Percentiles rank a stretch among this genome's conserved stretches.
These are phyloP conservation scores for Globisporangium solare DNA, from an alignment of 352 stramenopile genomes.

Conservation along the genomic window DNA sequence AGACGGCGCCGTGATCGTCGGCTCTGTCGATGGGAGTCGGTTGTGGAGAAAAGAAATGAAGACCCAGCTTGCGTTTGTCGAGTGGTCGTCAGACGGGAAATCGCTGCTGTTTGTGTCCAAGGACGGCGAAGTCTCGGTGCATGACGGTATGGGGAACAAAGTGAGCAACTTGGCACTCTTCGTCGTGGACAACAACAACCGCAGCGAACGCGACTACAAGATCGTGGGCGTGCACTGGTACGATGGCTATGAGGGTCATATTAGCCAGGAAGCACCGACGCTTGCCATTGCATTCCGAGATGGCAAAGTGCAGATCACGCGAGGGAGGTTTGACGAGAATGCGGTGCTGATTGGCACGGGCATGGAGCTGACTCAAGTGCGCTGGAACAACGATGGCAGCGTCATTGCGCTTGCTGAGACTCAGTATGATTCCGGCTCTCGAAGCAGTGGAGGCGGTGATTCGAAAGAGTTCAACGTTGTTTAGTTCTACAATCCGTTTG, in stretches of 20 bases:
- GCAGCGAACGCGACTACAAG: conserved; percentile 54
- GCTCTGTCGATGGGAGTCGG: conserved; percentile 91
- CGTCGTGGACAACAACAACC: conserved; percentile 43
- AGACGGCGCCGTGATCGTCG: conserved; percentile 93
- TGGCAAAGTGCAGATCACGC: conserved; percentile 89
- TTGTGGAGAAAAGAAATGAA: conserved; percentile 95
- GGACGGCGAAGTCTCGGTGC: conserved; percentile 80
- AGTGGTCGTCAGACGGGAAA: conserved; percentile 91
- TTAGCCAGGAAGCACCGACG: conserved; percentile 83
- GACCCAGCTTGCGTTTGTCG: conserved; percentile 87
- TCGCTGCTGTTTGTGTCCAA: conserved; percentile 87
- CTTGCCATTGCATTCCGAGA: conserved; percentile 90
- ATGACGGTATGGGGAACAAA: conserved; percentile 86
- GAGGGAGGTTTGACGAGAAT: conserved; percentile 79
- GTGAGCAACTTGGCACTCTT: conserved; percentile 78
- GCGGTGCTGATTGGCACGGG: conserved; percentile 90
- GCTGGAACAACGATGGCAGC: conserved; percentile 91
- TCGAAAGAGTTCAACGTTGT: conserved; percentile 79
- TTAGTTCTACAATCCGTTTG: conserved; percentile 91
- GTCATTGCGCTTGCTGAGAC: conserved; percentile 85
- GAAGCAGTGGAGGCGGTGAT: conserved; percentile 21
- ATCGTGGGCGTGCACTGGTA: conserved; percentile 85
- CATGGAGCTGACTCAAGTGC: conserved; percentile 76
- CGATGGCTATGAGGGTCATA: conserved; percentile 84
- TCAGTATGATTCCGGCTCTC: conserved; percentile 30